Evolutionary conservation across 1,284 basidiomycete genomes (phyloP), one percentile per base, ranked within the genome.

Genomic region (Papiliotrema flavescens): DNA sequence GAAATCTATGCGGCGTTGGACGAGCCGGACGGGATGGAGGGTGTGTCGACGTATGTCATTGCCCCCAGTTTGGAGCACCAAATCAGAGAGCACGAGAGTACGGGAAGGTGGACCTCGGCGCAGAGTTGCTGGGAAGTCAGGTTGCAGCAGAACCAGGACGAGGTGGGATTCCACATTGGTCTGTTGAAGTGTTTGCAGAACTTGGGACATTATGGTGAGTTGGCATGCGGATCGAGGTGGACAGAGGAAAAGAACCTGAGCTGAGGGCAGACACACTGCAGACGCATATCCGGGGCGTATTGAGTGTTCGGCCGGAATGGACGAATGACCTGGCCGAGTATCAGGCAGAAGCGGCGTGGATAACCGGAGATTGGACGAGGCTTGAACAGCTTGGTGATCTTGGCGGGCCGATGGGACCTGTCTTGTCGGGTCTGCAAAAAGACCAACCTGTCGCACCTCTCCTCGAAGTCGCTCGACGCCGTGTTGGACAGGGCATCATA

Each of bases 61-160:
- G 85, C 89, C 0, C 96, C 96, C 0, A 90, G 90, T 1, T 77
- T 98, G 47, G 91, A 98, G 64, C 91, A 98, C 75, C 94, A 98
- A 75, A 98, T 99, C 57, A 86, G 96, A 45, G 90, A 98, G 67
- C 96, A 99, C 69, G 96, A 99, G 75, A 96, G 89, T 63, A 97
- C 90, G 1, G 96, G 96, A 3, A 82, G 87, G 41, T 99, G 96
- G 96, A 98, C 96, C 0, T 89, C 93, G 3, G 96, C 96, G 4
- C 96, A 98, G 74, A 98, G 95, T 68, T 99, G 96, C 66, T 99
- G 96, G 96, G 96, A 99, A 76, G 88, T 98, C n/a, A 83, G 88
- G 46, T 79, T 99, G 22, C 95, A 98, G 70, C 86, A 90, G 61
- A 84, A 85, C 26, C 95, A 95, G 0, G 85, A 96, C 64, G 91